These are phyloP conservation scores for Neofusicoccum laricinum DNA, from an alignment of 2,329 filamentous ascomycete genomes.

Conservation along the genomic window DNA sequence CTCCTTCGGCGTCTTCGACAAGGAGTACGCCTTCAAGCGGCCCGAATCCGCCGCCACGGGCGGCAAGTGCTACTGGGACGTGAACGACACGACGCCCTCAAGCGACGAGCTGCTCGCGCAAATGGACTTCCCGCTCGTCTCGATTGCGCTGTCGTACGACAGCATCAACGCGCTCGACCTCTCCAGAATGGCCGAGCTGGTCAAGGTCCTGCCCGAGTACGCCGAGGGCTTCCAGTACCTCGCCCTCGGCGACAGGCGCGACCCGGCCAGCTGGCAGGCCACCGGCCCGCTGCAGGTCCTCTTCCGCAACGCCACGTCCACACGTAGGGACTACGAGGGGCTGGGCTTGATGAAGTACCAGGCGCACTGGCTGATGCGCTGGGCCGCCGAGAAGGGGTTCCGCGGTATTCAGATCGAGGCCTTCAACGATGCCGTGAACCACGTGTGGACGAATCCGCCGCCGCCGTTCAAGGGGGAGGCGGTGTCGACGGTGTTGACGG, in stretches of 20 bases:
- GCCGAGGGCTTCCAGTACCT: conserved; percentile 25
- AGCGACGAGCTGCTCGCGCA: conserved; percentile 23
- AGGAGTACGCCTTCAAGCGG: conserved; percentile 35
- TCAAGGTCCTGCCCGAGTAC: conserved; percentile 26
- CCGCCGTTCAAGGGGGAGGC: conserved; percentile 25
- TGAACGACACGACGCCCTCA: conserved; percentile 20
- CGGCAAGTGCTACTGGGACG: conserved; percentile 30
- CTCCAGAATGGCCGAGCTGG: conserved; percentile 24
- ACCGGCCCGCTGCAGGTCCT: conserved; percentile 30
- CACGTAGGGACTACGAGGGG: conserved; percentile 35
- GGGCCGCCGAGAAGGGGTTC: conserved; percentile 32
- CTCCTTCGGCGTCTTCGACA: conserved; percentile 40
- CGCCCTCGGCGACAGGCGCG: conserved; percentile 22
- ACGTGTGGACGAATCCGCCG: conserved; percentile 29
- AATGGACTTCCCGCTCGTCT: conserved; percentile 41
- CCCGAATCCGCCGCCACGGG: conserved; percentile 26
- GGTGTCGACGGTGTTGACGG: conserved; percentile 25
- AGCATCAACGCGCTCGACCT: conserved; percentile 25
- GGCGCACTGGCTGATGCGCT: conserved; percentile 37
- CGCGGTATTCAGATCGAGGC: conserved; percentile 36
- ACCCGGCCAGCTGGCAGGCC: conserved; percentile 28
- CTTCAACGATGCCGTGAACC: conserved; percentile 28
- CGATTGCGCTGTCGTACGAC: conserved; percentile 38
- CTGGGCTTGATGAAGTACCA: conserved; percentile 32
- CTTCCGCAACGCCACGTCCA: conserved; percentile 37